These are phyloP conservation scores for Exophiala lecanii-corni DNA, from an alignment of 2,329 filamentous ascomycete genomes.

Conservation along the genomic window DNA sequence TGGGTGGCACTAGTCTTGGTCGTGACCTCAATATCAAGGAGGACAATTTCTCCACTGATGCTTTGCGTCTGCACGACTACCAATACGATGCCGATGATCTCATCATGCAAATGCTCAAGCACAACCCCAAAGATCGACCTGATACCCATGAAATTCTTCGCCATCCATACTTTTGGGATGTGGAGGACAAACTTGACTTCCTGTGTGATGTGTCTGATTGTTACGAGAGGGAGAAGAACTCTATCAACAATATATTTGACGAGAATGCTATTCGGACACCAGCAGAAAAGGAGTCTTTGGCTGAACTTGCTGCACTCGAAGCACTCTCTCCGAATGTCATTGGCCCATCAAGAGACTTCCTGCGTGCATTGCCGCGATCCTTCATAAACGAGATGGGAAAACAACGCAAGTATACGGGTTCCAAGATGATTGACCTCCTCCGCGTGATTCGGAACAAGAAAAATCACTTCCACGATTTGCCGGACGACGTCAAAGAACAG, in stretches of 20 bases:
- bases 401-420: slow-evolving; percentile 89
- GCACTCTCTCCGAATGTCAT: slow-evolving; percentile 46
- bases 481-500: slow-evolving; percentile 66
- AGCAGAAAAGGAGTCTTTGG: slow-evolving; percentile 21
- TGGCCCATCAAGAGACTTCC: slow-evolving; percentile 59
- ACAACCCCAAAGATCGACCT: slow-evolving; percentile 63
- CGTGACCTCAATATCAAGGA: slow-evolving; percentile 97
- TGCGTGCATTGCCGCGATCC: slow-evolving; percentile 67
- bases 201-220: slow-evolving; percentile 96
- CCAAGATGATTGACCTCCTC: slow-evolving; percentile 76
- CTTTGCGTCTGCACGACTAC: slow-evolving; percentile 73
- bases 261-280: slow-evolving; percentile 21
- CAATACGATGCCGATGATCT: slow-evolving; percentile 83
- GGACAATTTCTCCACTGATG: slow-evolving; percentile 67
- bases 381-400: slow-evolving; percentile 90
- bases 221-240: slow-evolving; percentile 76
- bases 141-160: slow-evolving; percentile 75
- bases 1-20: slow-evolving; percentile 81
- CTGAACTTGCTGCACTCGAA: slow-evolving; percentile 49
- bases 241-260: slow-evolving; percentile 23
- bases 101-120: slow-evolving; percentile 72
- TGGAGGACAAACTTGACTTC: slow-evolving; percentile 84
- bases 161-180: slow-evolving; percentile 94
- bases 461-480: slow-evolving; percentile 97
- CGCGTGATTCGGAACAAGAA: slow-evolving; percentile 91